Evolutionary conservation across 2,329 filamentous ascomycete genomes (phyloP).

Genomic region (Penicillium sp.): DNA sequence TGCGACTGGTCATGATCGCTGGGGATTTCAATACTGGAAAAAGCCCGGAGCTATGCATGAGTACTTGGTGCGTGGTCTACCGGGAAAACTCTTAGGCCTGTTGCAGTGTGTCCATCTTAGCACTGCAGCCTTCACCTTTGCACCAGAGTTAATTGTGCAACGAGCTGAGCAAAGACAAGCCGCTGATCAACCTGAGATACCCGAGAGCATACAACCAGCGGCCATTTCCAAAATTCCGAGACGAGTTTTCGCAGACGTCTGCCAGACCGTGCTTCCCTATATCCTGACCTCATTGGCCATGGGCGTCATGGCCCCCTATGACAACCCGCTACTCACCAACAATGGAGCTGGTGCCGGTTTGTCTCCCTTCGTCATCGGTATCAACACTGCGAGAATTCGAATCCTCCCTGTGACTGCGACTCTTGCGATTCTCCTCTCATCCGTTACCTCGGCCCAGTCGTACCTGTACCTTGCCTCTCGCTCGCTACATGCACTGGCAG

Average conservation of each 20-base stretch:
- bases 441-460: constrained; percentile 74
- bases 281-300: constrained; percentile 58
- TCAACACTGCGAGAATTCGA: constrained; percentile 56
- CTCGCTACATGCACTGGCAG: constrained; percentile 64
- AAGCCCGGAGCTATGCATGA: constrained; percentile 50
- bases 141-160: constrained; percentile 56
- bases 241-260: constrained; percentile 55
- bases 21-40: constrained; percentile 54
- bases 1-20: constrained; percentile 46
- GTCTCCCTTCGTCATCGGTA: constrained; percentile 45
- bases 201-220: constrained; percentile 46
- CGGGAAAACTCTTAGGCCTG: constrained; percentile 52
- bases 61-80: constrained; percentile 47
- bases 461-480: constrained; percentile 72
- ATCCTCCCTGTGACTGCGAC: constrained; percentile 70
- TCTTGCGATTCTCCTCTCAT: constrained; percentile 71
- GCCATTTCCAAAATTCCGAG: constrained; percentile 51
- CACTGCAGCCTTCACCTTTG: constrained; percentile 54
- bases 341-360: constrained; percentile 56
- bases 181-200: background rate
- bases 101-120: constrained; percentile 51
- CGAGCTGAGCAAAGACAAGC: constrained; percentile 34
- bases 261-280: constrained; percentile 60
- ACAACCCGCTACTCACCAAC: constrained; percentile 54
- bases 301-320: constrained; percentile 59